Evolutionary conservation across 305 asterid genomes (phyloP).

Genomic region (Petunia hybrid): DNA sequence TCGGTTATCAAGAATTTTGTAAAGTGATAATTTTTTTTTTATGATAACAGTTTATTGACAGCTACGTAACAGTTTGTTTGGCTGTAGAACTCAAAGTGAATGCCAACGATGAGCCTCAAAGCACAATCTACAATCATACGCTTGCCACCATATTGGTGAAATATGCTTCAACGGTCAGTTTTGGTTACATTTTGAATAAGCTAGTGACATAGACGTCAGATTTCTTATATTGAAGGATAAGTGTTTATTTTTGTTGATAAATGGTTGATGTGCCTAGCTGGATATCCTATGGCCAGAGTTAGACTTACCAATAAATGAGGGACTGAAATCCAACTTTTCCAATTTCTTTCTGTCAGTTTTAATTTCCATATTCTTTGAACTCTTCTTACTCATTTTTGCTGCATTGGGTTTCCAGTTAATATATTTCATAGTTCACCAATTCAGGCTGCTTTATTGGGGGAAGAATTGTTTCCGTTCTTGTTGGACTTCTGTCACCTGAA

Average conservation of each 20-base stretch:
- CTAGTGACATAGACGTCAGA: background rate
- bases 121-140: slow-evolving; percentile 71
- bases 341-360: slow-evolving; percentile 23
- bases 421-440: background rate
- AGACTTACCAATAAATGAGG: background rate
- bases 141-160: slow-evolving; percentile 82
- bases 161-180: slow-evolving; percentile 95
- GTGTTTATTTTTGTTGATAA: background rate
- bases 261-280: slow-evolving; percentile 1
- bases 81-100: slow-evolving; percentile 67
- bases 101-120: slow-evolving; percentile 51
- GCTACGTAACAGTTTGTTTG: slow-evolving; percentile 28
- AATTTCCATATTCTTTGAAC: background rate
- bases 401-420: background rate
- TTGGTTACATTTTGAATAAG: slow-evolving; percentile 8
- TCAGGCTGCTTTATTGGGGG: background rate
- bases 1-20: background rate
- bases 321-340: slow-evolving; percentile 17
- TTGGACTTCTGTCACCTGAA: slow-evolving; percentile 15
- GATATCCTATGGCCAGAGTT: slow-evolving; percentile 18
- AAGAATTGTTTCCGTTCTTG: background rate
- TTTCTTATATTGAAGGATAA: slow-evolving; percentile 1
- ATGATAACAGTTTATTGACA: slow-evolving; percentile 2
- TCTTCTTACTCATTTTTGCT: slow-evolving; percentile 26
- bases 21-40: slow-evolving; percentile 13